Percentiles rank a stretch among this genome's conserved stretches.
Conservation (phyloP, 495 filamentous ascomycete genomes). For the Xylaria telfairii region DNA sequence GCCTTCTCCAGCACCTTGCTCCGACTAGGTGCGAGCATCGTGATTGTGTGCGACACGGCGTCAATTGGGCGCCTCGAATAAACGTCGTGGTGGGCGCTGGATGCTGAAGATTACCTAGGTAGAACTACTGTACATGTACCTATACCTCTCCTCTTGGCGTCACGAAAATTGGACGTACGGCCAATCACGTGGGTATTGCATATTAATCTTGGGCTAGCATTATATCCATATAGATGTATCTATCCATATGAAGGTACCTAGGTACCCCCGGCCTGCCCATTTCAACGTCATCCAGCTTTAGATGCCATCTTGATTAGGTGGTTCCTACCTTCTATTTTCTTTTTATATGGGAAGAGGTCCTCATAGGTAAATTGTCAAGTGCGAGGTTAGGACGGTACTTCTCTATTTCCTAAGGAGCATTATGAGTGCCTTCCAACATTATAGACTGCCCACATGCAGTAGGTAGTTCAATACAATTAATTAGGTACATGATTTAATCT, state of each 20-base stretch:
- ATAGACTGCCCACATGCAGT: too few relatives aligned
- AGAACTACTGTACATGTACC: too few relatives aligned
- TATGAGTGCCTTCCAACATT: neutral
- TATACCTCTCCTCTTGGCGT: too few relatives aligned
- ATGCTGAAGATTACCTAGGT: conserved; percentile 1
- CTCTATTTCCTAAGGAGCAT: neutral
- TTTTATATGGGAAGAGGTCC: neutral
- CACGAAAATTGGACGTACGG: conserved; percentile 26
- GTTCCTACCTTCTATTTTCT: neutral
- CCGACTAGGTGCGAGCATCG: conserved; percentile 59
- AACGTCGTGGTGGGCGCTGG: conserved; percentile 3
- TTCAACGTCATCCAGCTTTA: neutral
- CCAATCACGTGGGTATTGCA: neutral
- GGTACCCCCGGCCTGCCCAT: neutral
- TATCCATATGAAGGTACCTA: neutral
- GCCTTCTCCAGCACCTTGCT: conserved; percentile 50
- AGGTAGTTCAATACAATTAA: neutral
- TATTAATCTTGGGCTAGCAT: neutral
- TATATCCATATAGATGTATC: neutral
- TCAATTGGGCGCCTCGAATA: conserved; percentile 27
- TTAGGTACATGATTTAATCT: neutral
- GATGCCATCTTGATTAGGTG: too few relatives aligned
- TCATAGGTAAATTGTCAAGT: too few relatives aligned
- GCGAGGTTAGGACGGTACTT: too few relatives aligned
- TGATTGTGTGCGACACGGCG: conserved; percentile 26